Evolutionary conservation across 2,329 filamentous ascomycete genomes (phyloP), one percentile per base, ranked within the genome.

Genomic region (Colletotrichum falcatum): DNA sequence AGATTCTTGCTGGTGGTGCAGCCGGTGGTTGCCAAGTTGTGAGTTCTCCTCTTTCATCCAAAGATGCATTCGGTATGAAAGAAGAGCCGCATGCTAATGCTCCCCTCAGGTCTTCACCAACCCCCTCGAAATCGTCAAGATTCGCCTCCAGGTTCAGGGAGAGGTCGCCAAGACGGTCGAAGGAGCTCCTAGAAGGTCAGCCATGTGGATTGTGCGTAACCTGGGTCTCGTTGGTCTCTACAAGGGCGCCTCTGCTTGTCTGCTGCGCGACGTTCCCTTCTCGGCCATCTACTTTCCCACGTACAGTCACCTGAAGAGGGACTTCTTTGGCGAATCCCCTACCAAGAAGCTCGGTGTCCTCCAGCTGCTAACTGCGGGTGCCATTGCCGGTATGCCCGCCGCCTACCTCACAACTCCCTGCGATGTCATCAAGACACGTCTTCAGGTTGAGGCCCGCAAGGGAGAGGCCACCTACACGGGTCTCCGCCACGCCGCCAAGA

Each of bases 241-340:
- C 88, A 98, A 98, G 87, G 96, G 96, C 72, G 96, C 95, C 26
- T 94, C 91, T 54, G 96, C 96, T 26, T 99, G 96, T 83, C 86
- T 99, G 77, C 88, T 98, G 74, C 95, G 96, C 75, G 96, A 99
- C 81, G 94, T 98, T 49, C 96, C 96, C 54, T 99, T 99, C 86
- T 98, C 95, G 26, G 94, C 94, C 77, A 99, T 99, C 79, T 99
- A 99, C 86, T 99, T 99, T 90, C 95, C 96, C 2, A 92, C 94
- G 28, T 99, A 99, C 86, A 93, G 89, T 80, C 96, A 99, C 80
- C 83, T 99, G 77, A 99, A 99, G 88, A 90, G 88, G 78, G 95
- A 98, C 82, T 85, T 95, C 79, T 99, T 98, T 76, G 95, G 96
- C 81, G 96, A 99, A 84, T 91, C 92, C 14, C 86, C 87, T 7